Percentiles rank a stretch among this genome's conserved stretches.
Conservation (phyloP, 1,139 yeast species). For the Suhomyces terraborum region DNA sequence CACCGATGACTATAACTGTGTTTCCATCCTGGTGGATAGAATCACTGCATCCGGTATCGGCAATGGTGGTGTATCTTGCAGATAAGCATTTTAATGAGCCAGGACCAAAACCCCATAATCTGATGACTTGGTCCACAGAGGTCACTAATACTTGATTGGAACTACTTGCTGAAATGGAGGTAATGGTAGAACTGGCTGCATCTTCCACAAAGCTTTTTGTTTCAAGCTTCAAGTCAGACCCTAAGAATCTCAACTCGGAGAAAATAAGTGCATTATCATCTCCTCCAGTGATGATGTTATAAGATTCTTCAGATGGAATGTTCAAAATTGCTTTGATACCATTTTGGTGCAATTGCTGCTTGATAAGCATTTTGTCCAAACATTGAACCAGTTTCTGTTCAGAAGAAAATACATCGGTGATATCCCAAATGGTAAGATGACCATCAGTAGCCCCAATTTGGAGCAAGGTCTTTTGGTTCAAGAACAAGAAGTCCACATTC, state of each 20-base stretch:
- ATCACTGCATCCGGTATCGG: slow-evolving; percentile 83
- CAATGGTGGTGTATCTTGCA: slow-evolving; percentile 71
- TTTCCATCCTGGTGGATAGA: slow-evolving; percentile 27
- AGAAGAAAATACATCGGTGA: slow-evolving; percentile 27
- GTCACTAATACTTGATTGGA: slow-evolving; percentile 42
- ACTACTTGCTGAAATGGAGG: slow-evolving; percentile 51
- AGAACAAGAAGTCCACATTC: slow-evolving; percentile 51
- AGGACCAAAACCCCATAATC: slow-evolving; percentile 55
- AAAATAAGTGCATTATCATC: slow-evolving; percentile 80
- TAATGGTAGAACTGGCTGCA: slow-evolving; percentile 88
- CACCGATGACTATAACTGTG: slow-evolving; percentile 55
- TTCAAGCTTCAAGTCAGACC: slow-evolving; percentile 20
- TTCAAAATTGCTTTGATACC: slow-evolving; percentile 63
- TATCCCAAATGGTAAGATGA: slow-evolving; percentile 60
- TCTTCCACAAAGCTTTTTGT: slow-evolving; percentile 38
- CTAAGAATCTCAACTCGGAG: slow-evolving; percentile 32
- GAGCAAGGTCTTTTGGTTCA: slow-evolving; percentile 34
- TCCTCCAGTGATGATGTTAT: slow-evolving; percentile 71
- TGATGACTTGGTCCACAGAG: slow-evolving; percentile 78
- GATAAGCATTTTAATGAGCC: slow-evolving; percentile 39
- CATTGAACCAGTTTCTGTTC: slow-evolving; percentile 8
- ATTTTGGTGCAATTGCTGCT: slow-evolving; percentile 74
- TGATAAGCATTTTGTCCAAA: slow-evolving; percentile 33
- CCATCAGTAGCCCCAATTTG: slow-evolving; percentile 85
- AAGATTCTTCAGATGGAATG: slow-evolving; percentile 21